phyloP scores from a whole-genome alignment of 257 asterid species.

The Solanum paucissectum region DNA sequence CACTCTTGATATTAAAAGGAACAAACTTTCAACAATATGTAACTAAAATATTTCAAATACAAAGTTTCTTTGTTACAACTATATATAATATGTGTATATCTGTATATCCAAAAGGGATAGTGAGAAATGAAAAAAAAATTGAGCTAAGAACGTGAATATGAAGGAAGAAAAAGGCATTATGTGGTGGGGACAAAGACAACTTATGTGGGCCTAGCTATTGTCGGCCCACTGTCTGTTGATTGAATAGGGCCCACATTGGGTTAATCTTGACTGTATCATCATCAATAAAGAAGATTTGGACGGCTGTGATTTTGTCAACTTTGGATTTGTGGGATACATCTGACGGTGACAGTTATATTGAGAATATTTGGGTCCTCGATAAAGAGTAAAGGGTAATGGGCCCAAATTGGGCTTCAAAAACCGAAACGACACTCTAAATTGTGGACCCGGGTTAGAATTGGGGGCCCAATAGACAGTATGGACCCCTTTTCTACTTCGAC shows the following conservation, averaged over 20 bases:
- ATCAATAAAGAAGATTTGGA: background rate
- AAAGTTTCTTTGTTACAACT: background rate
- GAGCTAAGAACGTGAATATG: slow-evolving; percentile 53
- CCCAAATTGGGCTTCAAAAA: slow-evolving; percentile 14
- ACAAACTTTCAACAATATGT: background rate
- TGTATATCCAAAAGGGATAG: background rate
- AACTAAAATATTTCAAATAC: background rate
- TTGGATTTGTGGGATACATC: background rate
- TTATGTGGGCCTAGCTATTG: slow-evolving; percentile 6
- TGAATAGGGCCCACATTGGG: background rate
- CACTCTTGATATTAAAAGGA: background rate
- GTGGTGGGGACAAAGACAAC: slow-evolving; percentile 16
- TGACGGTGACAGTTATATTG: slow-evolving; percentile 33
- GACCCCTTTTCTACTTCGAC: slow-evolving; percentile 31
- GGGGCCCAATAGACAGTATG: slow-evolving; percentile 21
- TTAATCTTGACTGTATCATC: background rate
- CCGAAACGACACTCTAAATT: slow-evolving; percentile 16
- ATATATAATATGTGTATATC: background rate
- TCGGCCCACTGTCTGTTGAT: slow-evolving; percentile 3
- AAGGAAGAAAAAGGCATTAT: slow-evolving; percentile 72
- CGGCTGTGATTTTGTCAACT: slow-evolving; percentile 12
- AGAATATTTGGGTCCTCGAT: slow-evolving; percentile 65
- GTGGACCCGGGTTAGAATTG: slow-evolving; percentile 19
- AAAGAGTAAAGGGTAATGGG: slow-evolving; percentile 21
- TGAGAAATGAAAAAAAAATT: background rate